A percentile compares a stretch with the other conserved stretches of the same genome.
These are phyloP conservation scores for Scheffersomyces insectosa DNA, from an alignment of 1,139 yeast genomes.

Conservation along the genomic window DNA sequence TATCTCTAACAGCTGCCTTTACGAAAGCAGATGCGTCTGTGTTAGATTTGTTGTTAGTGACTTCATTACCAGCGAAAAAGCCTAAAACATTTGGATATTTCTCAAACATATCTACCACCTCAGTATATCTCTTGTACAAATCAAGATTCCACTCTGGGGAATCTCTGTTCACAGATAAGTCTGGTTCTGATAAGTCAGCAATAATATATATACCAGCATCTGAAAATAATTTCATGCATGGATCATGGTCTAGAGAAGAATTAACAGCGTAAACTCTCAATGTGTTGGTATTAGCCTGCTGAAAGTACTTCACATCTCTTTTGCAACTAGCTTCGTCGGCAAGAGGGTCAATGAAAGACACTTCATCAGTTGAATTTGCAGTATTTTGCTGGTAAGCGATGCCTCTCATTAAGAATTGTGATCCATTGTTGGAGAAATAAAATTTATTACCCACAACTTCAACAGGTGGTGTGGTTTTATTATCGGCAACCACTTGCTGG, in stretches of 20 bases:
- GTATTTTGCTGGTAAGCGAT: constrained; percentile 78
- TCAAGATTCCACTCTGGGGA: constrained; percentile 60
- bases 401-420: constrained; percentile 80
- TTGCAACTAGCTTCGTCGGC: constrained; percentile 46
- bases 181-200: constrained; percentile 73
- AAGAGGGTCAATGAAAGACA: constrained; percentile 21
- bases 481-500: not conserved
- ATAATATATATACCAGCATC: constrained; percentile 81
- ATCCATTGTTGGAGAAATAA: constrained; percentile 72
- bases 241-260: constrained; percentile 60
- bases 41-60: constrained; percentile 69
- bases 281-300: constrained; percentile 64
- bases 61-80: constrained; percentile 92
- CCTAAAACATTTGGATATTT: constrained; percentile 77
- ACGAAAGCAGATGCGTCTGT: constrained; percentile 84
- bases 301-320: constrained; percentile 75
- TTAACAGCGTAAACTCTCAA: constrained; percentile 76
- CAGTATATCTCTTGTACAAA: constrained; percentile 66
- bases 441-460: constrained; percentile 74
- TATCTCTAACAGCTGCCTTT: constrained; percentile 86
- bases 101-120: constrained; percentile 71
- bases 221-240: constrained; percentile 64
- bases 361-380: constrained; percentile 44
- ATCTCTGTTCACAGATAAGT: constrained; percentile 61
- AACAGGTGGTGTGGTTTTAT: constrained; percentile 37